Conservation (phyloP, 164 flowering plant species). For the Magnolia changhungtana region DNA sequence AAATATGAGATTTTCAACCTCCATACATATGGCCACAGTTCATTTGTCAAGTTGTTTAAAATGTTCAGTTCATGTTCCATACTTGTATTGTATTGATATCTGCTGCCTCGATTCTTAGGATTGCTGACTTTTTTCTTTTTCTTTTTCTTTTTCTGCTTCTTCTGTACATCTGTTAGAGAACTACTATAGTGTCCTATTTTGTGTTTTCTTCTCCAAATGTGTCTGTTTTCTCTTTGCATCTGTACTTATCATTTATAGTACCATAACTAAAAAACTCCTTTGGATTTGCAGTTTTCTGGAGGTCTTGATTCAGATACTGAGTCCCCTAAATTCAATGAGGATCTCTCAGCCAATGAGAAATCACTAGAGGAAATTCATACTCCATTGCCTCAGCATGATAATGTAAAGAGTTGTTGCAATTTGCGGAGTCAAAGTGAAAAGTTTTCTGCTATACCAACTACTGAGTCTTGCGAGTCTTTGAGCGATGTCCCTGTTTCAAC, state of each 20-base stretch:
- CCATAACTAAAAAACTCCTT: not conserved
- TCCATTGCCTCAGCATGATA: conserved; percentile 23
- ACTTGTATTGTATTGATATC: too few species aligned
- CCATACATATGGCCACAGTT: too few species aligned
- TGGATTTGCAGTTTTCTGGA: not conserved
- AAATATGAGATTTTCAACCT: too few species aligned
- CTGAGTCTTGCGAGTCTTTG: conserved; percentile 18
- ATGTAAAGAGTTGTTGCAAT: conserved; percentile 14
- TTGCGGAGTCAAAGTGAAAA: conserved; percentile 13
- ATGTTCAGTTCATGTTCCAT: too few species aligned
- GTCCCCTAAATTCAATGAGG: conserved; percentile 28
- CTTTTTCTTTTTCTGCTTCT: not conserved
- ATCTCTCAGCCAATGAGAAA: conserved; percentile 18
- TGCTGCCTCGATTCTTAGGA: too few species aligned
- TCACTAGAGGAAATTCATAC: conserved; percentile 22
- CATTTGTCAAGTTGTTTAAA: too few species aligned
- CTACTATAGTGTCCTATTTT: too few species aligned
- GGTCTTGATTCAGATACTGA: conserved; percentile 28
- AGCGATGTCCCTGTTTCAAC: conserved; percentile 26
- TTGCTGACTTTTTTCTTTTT: not conserved
- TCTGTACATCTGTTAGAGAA: not conserved
- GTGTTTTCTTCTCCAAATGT: not conserved
- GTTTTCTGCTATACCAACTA: conserved; percentile 2
- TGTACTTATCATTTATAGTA: not conserved
- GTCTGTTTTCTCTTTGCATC: not conserved